Conservation (phyloP, 2,329 filamentous ascomycete species). For the Diaporthe sp. region DNA sequence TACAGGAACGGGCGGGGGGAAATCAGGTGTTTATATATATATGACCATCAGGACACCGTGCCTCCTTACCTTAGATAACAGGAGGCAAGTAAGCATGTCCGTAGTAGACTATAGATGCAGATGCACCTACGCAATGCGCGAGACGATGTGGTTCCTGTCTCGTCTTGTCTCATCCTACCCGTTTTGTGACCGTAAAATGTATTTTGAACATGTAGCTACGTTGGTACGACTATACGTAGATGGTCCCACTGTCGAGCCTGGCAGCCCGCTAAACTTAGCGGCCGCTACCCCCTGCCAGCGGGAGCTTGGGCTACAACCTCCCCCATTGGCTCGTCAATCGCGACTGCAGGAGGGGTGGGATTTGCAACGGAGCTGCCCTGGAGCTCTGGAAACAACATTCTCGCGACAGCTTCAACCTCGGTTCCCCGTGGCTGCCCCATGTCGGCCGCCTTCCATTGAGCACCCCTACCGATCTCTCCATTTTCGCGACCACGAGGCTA, state of each 20-base stretch:
- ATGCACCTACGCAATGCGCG: neutral
- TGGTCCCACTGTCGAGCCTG: conserved; percentile 4
- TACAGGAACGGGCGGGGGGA: neutral
- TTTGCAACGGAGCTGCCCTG: neutral
- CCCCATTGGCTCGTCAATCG: conserved; percentile 32
- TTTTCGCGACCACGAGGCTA: neutral
- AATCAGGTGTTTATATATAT: neutral
- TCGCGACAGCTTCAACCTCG: conserved; percentile 20
- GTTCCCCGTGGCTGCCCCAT: neutral
- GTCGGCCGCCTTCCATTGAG: neutral
- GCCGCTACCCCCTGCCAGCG: conserved; percentile 14
- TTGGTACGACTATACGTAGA: neutral
- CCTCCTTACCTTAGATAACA: neutral
- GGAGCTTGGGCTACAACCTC: neutral
- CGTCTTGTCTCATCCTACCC: neutral
- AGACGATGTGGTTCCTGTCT: neutral
- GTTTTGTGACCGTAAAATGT: neutral
- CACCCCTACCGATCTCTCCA: neutral
- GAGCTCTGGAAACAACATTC: neutral
- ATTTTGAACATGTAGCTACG: neutral
- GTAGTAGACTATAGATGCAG: neutral
- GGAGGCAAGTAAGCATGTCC: neutral
- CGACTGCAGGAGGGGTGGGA: conserved; percentile 13
- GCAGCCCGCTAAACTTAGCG: conserved; percentile 23
- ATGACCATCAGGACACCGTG: neutral